Evolutionary conservation across 2,329 filamentous ascomycete genomes (phyloP), one percentile per base, ranked within the genome.

Genomic region (Nectriaceae sp.): DNA sequence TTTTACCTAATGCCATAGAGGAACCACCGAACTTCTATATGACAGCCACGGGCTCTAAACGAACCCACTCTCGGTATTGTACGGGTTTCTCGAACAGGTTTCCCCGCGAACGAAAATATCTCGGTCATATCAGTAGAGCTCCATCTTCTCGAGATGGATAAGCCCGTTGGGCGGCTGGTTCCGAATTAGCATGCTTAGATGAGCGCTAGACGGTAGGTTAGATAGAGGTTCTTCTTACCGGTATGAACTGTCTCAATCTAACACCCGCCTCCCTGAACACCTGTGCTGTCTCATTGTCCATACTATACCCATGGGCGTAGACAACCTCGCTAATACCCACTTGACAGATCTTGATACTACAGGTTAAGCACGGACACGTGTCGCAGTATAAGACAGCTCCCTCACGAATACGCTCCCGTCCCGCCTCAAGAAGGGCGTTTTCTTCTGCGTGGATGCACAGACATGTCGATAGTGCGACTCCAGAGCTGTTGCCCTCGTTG

Each of bases 361-460:
- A 99, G 3, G 94, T 99, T 68, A 99, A 76, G 67, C 94, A 99
- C 4, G 94, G 94, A 70, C 94, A 99, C 58, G 92, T 97, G 66
- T 97, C 90, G 70, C 92, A 97, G 72, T 97, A 99, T 21, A 99
- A 75, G 42, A 90, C 88, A 31, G 89, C 83, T 4, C 86, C 89
- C 46, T 90, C 87, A 18, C 90, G 78, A 58, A 99, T 90, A 49
- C 94, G 80, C 70, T 97, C 94, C 60, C 94, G 79, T 1, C 94
- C 94, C 18, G 94, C 94, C 75, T 99, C 94, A 10, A 99, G 78
- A 49, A 99, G 78, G 2, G 94, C 94, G 68, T 99, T 99, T 73
- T 99, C 94, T 74, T 99, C 94, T 1, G 94, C 94, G 68, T 99
- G 94, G n/a, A 99, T 83, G 68, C 94, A 99, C 42, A 97, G 79